Base-by-base conservation (phyloP, 352 stramenopile genomes). In the Globisporangium cystogenes region DNA sequence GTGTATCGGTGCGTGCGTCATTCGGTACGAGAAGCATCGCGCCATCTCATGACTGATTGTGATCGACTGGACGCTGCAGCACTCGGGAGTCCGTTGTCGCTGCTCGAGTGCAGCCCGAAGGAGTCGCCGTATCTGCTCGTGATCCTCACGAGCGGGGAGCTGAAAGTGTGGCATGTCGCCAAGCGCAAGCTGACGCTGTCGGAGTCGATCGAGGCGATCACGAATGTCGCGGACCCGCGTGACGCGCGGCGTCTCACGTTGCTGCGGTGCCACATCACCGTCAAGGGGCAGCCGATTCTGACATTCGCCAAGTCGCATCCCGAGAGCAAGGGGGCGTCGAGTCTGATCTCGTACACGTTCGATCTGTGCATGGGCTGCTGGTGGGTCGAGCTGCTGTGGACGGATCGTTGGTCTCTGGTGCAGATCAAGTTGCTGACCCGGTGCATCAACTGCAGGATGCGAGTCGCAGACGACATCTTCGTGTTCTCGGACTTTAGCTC, bases 401-500 rank as follows among this genome's bases (percentile, higher is more conserved):
- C 23, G 15, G 31, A 36, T 15, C 2, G 31, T 31, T 31, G 51
- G 26, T 47, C 16, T n/a, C n/a, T n/a, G n/a, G n/a, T n/a, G n/a
- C n/a, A n/a, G n/a, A n/a, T n/a, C n/a, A n/a, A 50, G 36, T 41
- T 16, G 15, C 37, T 42, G 12, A 44, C 24, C 23, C 18, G n/a
- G 18, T 65, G 16, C 55, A 23, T 10, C 50, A n/a, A 46, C 5
- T 20, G 24, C 46, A 94, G 83, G 84, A 89, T 95, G 80, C 80
- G 85, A 43, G 78, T 93, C 11, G 81, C 80, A 15, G 85, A 93
- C 57, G 78, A 92, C 51, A 89, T 69, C 43, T 95, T 95, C 53
- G 74, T 87, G 23, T 95, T 82, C 54, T 95, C 85, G 10, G 85
- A 95, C 48, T 95, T 95, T 56, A 67, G 74, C 44, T 78, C 84